phyloP scores from a whole-genome alignment of 2,329 filamentous ascomycete genomes.

The Aspergillus glaucus region DNA sequence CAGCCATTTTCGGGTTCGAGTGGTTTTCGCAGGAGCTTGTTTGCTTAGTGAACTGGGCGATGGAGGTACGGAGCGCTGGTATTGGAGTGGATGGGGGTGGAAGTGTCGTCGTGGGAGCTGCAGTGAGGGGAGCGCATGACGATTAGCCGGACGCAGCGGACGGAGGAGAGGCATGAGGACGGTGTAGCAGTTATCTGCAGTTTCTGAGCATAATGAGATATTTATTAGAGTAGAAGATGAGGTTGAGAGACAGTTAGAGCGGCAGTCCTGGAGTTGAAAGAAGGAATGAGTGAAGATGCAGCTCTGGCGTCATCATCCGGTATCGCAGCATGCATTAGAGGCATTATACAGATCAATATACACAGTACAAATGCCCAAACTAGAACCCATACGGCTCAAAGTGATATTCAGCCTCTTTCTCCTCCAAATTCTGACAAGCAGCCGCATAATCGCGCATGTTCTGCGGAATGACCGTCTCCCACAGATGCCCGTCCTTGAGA shows the following conservation, averaged over 20 bases:
- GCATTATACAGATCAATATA: background rate
- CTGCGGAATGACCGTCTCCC: slow-evolving; percentile 27
- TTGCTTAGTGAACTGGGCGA: slow-evolving; percentile 71
- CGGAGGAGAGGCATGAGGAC: slow-evolving; percentile 13
- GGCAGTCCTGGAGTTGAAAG: background rate
- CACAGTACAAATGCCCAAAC: background rate
- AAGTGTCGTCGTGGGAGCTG: slow-evolving; percentile 19
- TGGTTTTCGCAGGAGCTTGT: slow-evolving; percentile 61
- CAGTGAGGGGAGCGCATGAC: slow-evolving; percentile 2
- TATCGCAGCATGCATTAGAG: background rate
- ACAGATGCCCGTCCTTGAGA: slow-evolving; percentile 24
- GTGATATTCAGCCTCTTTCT: slow-evolving; percentile 7
- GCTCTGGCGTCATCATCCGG: slow-evolving; percentile 1
- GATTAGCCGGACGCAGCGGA: background rate
- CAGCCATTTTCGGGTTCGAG: slow-evolving; percentile 65
- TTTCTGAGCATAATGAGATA: background rate
- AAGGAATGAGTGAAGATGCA: background rate
- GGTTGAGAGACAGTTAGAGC: background rate
- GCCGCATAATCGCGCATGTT: slow-evolving; percentile 31
- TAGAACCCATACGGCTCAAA: slow-evolving; percentile 15
- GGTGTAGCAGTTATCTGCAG: background rate
- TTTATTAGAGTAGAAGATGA: background rate
- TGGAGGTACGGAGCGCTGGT: slow-evolving; percentile 66
- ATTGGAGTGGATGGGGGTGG: slow-evolving; percentile 41
- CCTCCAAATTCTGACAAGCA: slow-evolving; percentile 21